These are phyloP conservation scores for Suhomyces emberorum DNA, from an alignment of 805 yeast species.

Conservation along the genomic window DNA sequence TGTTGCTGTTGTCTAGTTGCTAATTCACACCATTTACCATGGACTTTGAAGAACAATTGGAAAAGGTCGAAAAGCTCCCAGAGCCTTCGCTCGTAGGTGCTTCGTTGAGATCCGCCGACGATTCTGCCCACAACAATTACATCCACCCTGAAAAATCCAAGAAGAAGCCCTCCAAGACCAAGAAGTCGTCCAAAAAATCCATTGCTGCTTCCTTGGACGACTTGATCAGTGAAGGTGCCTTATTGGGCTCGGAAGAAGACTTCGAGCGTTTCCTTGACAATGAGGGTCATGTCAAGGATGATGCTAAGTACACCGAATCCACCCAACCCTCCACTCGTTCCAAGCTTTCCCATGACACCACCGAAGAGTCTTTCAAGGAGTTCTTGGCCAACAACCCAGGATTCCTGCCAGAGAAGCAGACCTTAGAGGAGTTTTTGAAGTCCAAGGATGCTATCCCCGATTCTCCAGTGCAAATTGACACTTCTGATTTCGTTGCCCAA, in stretches of 20 bases:
- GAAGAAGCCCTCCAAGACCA: slow-evolving; percentile 9
- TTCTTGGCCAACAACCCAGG: slow-evolving; percentile 2
- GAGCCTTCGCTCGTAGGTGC: slow-evolving; percentile 55
- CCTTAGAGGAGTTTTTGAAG: slow-evolving; percentile 3
- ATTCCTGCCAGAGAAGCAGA: slow-evolving; percentile 3
- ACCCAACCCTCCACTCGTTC: not conserved
- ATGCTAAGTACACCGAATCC: slow-evolving; percentile 30
- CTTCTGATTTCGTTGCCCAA: not conserved
- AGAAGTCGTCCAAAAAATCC: slow-evolving; percentile 12
- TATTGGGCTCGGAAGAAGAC: slow-evolving; percentile 49
- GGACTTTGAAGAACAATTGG: slow-evolving; percentile 54
- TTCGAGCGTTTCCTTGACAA: slow-evolving; percentile 52
- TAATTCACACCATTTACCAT: no score
- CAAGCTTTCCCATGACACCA: not conserved
- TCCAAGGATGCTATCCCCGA: slow-evolving; percentile 2
- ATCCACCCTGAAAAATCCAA: slow-evolving; percentile 43
- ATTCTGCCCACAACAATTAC: slow-evolving; percentile 42
- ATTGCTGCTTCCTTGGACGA: slow-evolving; percentile 57
- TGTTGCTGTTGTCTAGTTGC: no score
- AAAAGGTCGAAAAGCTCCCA: slow-evolving; percentile 46
- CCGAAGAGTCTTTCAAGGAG: slow-evolving; percentile 5
- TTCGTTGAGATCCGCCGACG: slow-evolving; percentile 47
- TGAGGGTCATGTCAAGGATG: slow-evolving; percentile 51
- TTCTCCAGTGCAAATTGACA: slow-evolving; percentile 1
- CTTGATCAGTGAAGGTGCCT: slow-evolving; percentile 44